Evolutionary conservation across 164 flowering plant species (phyloP).

Genomic region (Chloranthus sessilifolius): DNA sequence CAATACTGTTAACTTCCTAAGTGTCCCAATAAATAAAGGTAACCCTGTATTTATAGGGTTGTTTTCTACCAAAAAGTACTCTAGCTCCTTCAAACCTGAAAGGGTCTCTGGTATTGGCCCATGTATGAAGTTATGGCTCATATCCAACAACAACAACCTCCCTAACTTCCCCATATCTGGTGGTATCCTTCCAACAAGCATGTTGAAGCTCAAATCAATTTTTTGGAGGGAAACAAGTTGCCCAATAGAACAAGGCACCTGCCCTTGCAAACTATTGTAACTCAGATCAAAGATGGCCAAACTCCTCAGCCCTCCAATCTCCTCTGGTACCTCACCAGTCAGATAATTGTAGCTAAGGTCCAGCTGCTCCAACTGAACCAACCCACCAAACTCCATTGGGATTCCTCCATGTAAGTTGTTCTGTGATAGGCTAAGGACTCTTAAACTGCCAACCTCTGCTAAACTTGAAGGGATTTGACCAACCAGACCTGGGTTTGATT

Average conservation of each 20-base stretch:
- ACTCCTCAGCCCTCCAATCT: conserved; percentile 34
- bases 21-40: conserved; percentile 28
- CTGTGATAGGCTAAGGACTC: conserved; percentile 36
- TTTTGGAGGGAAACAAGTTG: conserved; percentile 35
- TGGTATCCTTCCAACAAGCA: conserved; percentile 28
- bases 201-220: conserved; percentile 42
- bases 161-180: conserved; percentile 31
- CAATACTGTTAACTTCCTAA: conserved; percentile 27
- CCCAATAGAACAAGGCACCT: conserved; percentile 31
- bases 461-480: conserved; percentile 39
- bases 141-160: conserved; percentile 35
- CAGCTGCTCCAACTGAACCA: conserved; percentile 35
- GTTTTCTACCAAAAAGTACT: conserved; percentile 34
- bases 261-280: conserved; percentile 31
- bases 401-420: conserved; percentile 40
- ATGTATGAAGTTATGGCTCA: conserved; percentile 33
- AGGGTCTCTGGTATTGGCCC: conserved; percentile 46
- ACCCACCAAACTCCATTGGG: conserved; percentile 29
- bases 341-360: conserved; percentile 48
- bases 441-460: conserved; percentile 14
- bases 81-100: conserved; percentile 29
- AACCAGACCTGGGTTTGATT: conserved; percentile 37
- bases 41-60: conserved; percentile 37
- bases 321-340: conserved; percentile 35
- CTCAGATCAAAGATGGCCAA: conserved; percentile 44